phyloP scores from a whole-genome alignment of 306 rosid species.

The Rosa multiflora region DNA sequence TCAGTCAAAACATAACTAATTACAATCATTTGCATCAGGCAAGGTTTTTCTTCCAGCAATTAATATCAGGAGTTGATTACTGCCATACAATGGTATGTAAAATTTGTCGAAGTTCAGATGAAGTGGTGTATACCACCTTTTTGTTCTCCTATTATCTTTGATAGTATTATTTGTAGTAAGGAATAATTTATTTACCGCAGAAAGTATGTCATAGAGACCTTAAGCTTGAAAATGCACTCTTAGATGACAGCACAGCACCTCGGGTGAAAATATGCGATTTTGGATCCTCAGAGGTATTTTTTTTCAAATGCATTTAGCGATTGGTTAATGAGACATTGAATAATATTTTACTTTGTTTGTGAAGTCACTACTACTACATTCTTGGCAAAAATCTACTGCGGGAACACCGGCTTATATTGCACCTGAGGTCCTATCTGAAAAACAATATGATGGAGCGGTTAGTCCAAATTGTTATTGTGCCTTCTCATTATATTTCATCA shows the following conservation, averaged over 20 bases:
- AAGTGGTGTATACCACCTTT: neutral
- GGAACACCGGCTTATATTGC: slow-evolving; percentile 95
- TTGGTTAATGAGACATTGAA: slow-evolving; percentile 21
- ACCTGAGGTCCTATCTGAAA: slow-evolving; percentile 69
- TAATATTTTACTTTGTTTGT: slow-evolving; percentile 24
- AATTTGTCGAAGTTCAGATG: neutral
- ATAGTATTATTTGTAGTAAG: slow-evolving; percentile 10
- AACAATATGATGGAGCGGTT: slow-evolving; percentile 81
- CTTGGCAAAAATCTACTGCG: slow-evolving; percentile 78
- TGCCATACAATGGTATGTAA: slow-evolving; percentile 75
- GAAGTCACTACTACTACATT: slow-evolving; percentile 68
- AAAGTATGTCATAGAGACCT: slow-evolving; percentile 86
- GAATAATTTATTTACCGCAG: slow-evolving; percentile 41
- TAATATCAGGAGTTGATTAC: slow-evolving; percentile 80
- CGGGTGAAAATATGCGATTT: slow-evolving; percentile 80
- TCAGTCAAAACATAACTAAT: neutral
- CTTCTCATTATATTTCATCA: neutral
- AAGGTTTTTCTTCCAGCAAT: slow-evolving; percentile 88
- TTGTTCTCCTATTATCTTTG: neutral
- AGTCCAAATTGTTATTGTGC: slow-evolving; percentile 18
- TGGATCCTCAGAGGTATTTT: slow-evolving; percentile 77
- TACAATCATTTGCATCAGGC: slow-evolving; percentile 49
- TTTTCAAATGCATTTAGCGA: neutral
- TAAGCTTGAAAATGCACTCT: slow-evolving; percentile 82
- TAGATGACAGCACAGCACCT: slow-evolving; percentile 76